Evolutionary conservation across 2,329 filamentous ascomycete genomes (phyloP), one percentile per base, ranked within the genome.

Genomic region (Dendrostoma leiphaemia): DNA sequence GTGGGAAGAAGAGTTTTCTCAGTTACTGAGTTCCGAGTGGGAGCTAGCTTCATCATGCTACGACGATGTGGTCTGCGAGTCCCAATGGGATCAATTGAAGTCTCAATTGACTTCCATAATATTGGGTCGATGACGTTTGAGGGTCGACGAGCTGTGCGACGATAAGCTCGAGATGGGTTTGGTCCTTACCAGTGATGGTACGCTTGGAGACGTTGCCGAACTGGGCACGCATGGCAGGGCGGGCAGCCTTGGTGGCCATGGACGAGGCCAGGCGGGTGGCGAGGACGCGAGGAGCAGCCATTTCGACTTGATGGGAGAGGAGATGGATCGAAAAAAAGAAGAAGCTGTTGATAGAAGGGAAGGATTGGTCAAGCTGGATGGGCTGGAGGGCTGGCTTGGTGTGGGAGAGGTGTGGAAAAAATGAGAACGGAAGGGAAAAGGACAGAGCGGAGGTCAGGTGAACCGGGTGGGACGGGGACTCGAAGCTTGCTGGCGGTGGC

Each of bases 181-280:
- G 26, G 51, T 31, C 55, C 83, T 79, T 84, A 89, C 86, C 84
- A 71, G 84, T 80, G 78, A 88, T 84, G 77, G 86, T 86, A 75
- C 88, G 88, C 82, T 88, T 89, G 79, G 86, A 82, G 74, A 80
- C 80, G 75, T 76, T 79, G 73, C 79, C 77, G 67, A 85, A 69
- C 71, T 81, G 79, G 69, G 80, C 78, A 69, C 86, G 86, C 71
- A 86, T 74, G 74, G 85, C 85, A 78, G 88, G 87, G 76, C 88
- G 88, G 75, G 87, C 87, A 76, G 85, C 86, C 85, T 88, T 89
- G 75, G 85, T 81, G 74, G 85, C 84, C 84, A 88, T 87, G 78
- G 87, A 83, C 72, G 84, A 81, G 76, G 87, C 86, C 80, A 91
- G 82, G 76, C 88, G 85, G 71, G 86, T 86, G 74, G 88, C 84